Evolutionary conservation across 1,284 basidiomycete genomes (phyloP), one percentile per base, ranked within the genome.

Genomic region (Sphagnurus paluster): DNA sequence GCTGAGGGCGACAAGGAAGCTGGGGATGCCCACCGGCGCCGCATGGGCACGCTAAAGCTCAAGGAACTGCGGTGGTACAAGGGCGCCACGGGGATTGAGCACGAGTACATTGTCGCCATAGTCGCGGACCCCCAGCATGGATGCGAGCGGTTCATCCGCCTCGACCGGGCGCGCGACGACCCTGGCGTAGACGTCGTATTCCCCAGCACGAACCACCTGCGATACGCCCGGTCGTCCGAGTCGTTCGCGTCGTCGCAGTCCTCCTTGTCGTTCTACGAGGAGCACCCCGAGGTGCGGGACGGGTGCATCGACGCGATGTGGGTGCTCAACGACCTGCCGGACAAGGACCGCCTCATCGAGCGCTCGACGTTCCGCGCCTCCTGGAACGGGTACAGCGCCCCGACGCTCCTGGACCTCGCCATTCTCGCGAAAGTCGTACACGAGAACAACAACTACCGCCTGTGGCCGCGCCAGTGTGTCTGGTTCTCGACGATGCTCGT

Each of bases 401-500:
- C 52, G 10, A 54, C 49, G 8, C 46, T 53, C 29, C 36, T 53
- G 9, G 48, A 53, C 32, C 29, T 53, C 6, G 52, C 52, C 10
- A 35, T 53, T 20, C 37, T 48, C 10, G 44, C 45, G 9, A 48
- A 38, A 38, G 45, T 45, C 19, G 44, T 42, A n/a, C 49, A 50
- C 23, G 49, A 54, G 7, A 54, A 48, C 25, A 50, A 54, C 36
- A 48, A 48, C 39, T 44, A 50, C 14, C 43, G 50, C 23, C 33
- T 46, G 28, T 54, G 46, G 46, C 41, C 40, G 2, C 26, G 43
- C 13, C 49, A 54, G 38, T 50, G 52, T 23, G 41, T 44, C 13
- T 50, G 52, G 48, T 53, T 50, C 36, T 50, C 48, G 25, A 44
- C 40, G 9, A 48, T 49, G 46, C 37, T 54, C 28, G 29, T 54